Base-by-base conservation (phyloP, 257 asterid genomes). In the Ophiorrhiza pumila region DNA sequence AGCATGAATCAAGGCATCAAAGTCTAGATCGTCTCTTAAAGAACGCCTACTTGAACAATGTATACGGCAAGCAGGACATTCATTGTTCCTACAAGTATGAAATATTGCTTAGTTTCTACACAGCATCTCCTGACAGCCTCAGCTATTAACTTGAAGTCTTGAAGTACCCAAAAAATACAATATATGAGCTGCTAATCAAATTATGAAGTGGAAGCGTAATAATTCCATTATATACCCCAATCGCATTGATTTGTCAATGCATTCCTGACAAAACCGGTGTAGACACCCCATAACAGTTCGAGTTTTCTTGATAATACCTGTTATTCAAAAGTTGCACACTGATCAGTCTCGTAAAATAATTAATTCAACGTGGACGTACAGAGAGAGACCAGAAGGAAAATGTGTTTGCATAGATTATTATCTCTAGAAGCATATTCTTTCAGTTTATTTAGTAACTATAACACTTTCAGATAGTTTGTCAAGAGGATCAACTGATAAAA, bases 191-290 rank as follows among this genome's bases (percentile, higher is more conserved):
- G 7, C 9, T 35, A 45, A 71, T 15, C 8, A 65, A n/a, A 32
- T 35, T 35, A 27, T 56, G 58, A 59, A 69, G 25, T 3, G 4
- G 34, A 23, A 45, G 31, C n/a, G 45, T 41, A 58, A 39, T 57
- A 55, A n/a, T 45, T 43, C 29, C 65, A 53, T 34, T 35, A 71
- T 73, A 32, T 81, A 85, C 92, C 89, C 88, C 64, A 85, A 41
- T 69, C 89, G 81, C 86, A 87, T 81, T 18, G 89, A 81, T 82
- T 83, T 85, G 73, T 87, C 92, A 20, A 87, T 87, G 84, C 92
- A 85, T 37, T 83, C 89, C 71, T 74, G 83, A 79, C 92, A 87
- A 78, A 87, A 87, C 27, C 91, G 89, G 77, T 85, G 89, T 45
- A 84, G 78, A 76, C 91, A 84, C 71, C 78, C 88, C 91, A 85